Evolutionary conservation across 2,329 filamentous ascomycete species (phyloP), one percentile per base, ranked within the genome.

Genomic region (Verticillium klebahnii): DNA sequence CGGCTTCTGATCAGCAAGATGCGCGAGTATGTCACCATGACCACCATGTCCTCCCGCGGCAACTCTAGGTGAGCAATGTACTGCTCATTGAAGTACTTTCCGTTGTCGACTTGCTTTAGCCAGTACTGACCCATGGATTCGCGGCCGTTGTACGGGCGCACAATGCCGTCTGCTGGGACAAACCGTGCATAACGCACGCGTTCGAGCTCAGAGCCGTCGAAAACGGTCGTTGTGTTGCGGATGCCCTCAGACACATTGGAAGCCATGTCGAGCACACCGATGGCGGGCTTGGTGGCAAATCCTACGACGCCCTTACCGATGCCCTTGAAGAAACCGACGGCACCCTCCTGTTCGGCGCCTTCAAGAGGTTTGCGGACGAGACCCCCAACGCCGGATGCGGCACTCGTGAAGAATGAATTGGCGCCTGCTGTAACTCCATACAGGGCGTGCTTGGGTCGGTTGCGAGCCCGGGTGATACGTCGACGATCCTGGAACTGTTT

Each of bases 401-500:
- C 83, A 69, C 93, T 97, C 58, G 88, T 95, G 60, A 96, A 91
- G 68, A 99, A 92, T 17, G 93, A 96, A 77, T 97, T 98, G 29
- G 95, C 95, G 19, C 95, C 95, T 3, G 93, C 91, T 2, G 94
- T 96, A 58, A 99, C 94, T 59, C 96, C 95, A 71, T 97, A 99
- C 2, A 99, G 82, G 5, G 95, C 96, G 73, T 99, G 95, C 80
- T 99, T 99, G 3, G 95, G 96, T 64, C 94, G 84, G 75, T 99
- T 99, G 56, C 96, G 87, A 32, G 93, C 91, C 63, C 92, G 88
- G 3, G 93, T 93, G 82, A 98, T 99, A 62, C 96, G 91, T 60
- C 95, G 89, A 63, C 94, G 89, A 74, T 98, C 93, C 74, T 99
- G 96, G 79, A 98, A 99, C 73, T 99, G 94, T 76, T 99, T 98